Evolutionary conservation across 345 rosid genomes (phyloP), one percentile per base, ranked within the genome.

Genomic region (Mangifera indica): DNA sequence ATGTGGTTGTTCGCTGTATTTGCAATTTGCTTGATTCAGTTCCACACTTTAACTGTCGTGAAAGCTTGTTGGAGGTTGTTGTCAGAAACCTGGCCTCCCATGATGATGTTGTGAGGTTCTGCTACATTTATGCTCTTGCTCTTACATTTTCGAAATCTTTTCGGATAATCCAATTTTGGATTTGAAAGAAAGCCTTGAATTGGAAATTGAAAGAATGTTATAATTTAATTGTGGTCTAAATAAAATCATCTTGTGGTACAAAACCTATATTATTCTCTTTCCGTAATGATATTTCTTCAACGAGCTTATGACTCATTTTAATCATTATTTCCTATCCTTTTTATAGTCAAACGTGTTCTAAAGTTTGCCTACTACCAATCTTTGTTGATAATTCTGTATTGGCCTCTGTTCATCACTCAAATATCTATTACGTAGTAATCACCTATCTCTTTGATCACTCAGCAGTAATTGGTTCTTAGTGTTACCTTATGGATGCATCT

Each of bases 1-100:
- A 84, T 74, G 87, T 85, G 70, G 93, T 82, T 21, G 82, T 87
- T 59, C 89, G 96, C 66, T 91, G 99, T 72, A 58, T 91, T 63
- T 92, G 93, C 78, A 75, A 79, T 52, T 84, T 95, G 84, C 91
- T 95, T 66, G 98, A 92, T 44, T 85, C 97, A 66, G 90, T 73
- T 79, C 97, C 97, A 25, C 96, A 95, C 86, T 95, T 95, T 82
- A 92, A 95, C 85, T 95, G 82, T 73, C 80, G 91, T 3, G 93
- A 91, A 72, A 87, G 75, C 80, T 84, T 95, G 78, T 58, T 95
- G 77, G 81, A n/a, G 66, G 85, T 87, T 48, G 96, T 87, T 81
- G 88, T 89, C 72, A 68, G 76, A 78, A 92, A 88, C 75, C 81
- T 86, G 69, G 85, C 94, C 80, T 95, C 96, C 75, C 78, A 82